phyloP scores from a whole-genome alignment of 139 green algal genomes.

The Chlamydomonas asymmetrica region DNA sequence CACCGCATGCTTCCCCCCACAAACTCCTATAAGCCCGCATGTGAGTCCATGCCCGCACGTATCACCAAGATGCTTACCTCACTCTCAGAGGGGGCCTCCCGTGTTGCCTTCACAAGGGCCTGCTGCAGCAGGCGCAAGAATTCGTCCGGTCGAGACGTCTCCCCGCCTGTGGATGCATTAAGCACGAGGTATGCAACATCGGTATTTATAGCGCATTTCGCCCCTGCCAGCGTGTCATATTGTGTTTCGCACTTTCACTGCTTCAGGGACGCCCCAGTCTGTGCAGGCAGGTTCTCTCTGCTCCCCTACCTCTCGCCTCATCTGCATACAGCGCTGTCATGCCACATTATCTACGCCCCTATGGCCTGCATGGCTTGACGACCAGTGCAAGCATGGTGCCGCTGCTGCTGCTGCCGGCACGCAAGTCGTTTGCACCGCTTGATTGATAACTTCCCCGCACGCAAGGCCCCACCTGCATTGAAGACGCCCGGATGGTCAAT shows the following conservation, averaged over 20 bases:
- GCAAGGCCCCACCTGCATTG: slow-evolving; percentile 49
- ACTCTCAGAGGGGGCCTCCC: background rate
- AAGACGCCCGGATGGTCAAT: slow-evolving; percentile 78
- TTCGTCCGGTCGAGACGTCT: slow-evolving; percentile 22
- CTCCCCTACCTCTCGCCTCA: background rate
- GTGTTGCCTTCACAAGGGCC: slow-evolving; percentile 5
- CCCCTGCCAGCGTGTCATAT: background rate
- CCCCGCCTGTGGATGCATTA: background rate
- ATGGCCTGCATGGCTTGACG: no score
- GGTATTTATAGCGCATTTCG: background rate
- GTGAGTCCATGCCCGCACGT: no score
- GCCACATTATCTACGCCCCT: background rate
- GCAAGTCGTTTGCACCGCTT: background rate
- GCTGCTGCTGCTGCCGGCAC: background rate
- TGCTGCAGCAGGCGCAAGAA: slow-evolving; percentile 16
- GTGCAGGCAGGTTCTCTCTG: no score
- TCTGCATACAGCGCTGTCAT: background rate
- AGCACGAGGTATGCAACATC: no score
- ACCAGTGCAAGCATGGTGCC: no score
- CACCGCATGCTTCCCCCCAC: background rate
- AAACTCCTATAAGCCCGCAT: no score
- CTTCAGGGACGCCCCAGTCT: no score
- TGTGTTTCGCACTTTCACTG: no score
- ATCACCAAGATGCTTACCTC: slow-evolving; percentile 23
- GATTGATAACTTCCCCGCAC: background rate